A percentile compares a stretch with the other conserved stretches of the same genome.
Evolutionary conservation across 1,284 basidiomycete species (phyloP).

Genomic region (Caloboletus firmus): DNA sequence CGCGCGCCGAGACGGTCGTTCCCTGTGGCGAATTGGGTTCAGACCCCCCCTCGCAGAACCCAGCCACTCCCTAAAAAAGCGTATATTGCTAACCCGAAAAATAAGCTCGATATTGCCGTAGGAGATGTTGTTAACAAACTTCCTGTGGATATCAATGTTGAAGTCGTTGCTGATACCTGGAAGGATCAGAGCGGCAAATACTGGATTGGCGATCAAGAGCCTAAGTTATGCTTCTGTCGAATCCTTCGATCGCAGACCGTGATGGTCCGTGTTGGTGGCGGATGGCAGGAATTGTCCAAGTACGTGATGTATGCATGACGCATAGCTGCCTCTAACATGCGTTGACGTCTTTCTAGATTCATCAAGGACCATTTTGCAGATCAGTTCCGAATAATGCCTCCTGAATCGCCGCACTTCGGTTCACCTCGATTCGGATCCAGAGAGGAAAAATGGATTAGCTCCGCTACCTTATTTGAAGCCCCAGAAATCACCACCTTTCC

Average conservation of each 20-base stretch:
- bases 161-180: slow-evolving; percentile 82
- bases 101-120: slow-evolving; percentile 88
- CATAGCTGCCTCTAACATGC: background rate
- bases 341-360: slow-evolving; percentile 54
- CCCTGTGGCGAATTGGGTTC: slow-evolving; percentile 40
- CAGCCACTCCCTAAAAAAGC: slow-evolving; percentile 50
- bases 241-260: slow-evolving; percentile 91
- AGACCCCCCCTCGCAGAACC: slow-evolving; percentile 47
- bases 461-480: slow-evolving; percentile 63
- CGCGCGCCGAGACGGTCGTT: slow-evolving; percentile 65
- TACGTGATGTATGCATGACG: slow-evolving; percentile 39
- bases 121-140: slow-evolving; percentile 88
- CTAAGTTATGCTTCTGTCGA: slow-evolving; percentile 87
- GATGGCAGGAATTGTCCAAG: slow-evolving; percentile 91
- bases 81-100: slow-evolving; percentile 85
- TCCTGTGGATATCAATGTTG: slow-evolving; percentile 81
- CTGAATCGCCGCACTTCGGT: slow-evolving; percentile 51
- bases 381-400: slow-evolving; percentile 62
- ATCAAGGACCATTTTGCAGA: slow-evolving; percentile 84
- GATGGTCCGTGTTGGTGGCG: slow-evolving; percentile 93
- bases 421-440: slow-evolving; percentile 41
- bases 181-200: slow-evolving; percentile 92
- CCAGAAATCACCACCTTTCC: slow-evolving; percentile 46
- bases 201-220: slow-evolving; percentile 89
- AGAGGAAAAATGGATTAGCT: slow-evolving; percentile 81